Percentiles rank a stretch among this genome's conserved stretches.
phyloP scores from a whole-genome alignment of 495 filamentous ascomycete species.

The Xylaria flabelliformis region DNA sequence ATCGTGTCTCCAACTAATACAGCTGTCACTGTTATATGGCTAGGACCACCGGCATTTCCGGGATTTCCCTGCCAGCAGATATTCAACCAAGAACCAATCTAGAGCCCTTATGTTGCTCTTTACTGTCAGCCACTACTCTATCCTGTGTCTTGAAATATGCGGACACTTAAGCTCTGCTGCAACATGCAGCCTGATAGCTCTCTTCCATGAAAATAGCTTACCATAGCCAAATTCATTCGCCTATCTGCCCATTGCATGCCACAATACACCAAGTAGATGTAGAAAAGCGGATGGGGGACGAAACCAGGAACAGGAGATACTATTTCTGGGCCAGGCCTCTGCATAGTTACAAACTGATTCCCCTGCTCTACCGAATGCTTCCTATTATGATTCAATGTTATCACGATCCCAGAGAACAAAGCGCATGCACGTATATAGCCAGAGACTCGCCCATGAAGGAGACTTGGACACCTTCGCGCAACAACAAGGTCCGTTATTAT shows the following conservation, averaged over 20 bases:
- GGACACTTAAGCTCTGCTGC: neutral
- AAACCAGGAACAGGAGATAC: neutral
- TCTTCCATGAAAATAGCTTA: neutral
- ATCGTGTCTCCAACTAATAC: neutral
- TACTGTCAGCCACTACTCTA: neutral
- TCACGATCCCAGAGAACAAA: too few relatives aligned
- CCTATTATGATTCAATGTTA: too few relatives aligned
- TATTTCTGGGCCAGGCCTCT: neutral
- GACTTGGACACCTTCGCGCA: too few relatives aligned
- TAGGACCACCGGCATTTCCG: neutral
- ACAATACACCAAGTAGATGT: neutral
- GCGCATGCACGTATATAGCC: too few relatives aligned
- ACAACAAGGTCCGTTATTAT: too few relatives aligned
- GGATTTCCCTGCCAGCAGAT: neutral
- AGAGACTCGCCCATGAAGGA: too few relatives aligned
- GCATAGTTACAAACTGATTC: neutral
- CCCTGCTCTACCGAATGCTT: neutral
- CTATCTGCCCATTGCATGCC: neutral
- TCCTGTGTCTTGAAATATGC: neutral
- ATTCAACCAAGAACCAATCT: neutral
- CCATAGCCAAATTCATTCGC: neutral
- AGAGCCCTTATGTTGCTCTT: neutral
- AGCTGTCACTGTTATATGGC: neutral
- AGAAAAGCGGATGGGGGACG: neutral
- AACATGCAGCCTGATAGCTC: neutral